A percentile compares a stretch with the other conserved stretches of the same genome.
Evolutionary conservation across 1,284 basidiomycete species (phyloP).

Genomic region (Fomitiporia mediterranea): DNA sequence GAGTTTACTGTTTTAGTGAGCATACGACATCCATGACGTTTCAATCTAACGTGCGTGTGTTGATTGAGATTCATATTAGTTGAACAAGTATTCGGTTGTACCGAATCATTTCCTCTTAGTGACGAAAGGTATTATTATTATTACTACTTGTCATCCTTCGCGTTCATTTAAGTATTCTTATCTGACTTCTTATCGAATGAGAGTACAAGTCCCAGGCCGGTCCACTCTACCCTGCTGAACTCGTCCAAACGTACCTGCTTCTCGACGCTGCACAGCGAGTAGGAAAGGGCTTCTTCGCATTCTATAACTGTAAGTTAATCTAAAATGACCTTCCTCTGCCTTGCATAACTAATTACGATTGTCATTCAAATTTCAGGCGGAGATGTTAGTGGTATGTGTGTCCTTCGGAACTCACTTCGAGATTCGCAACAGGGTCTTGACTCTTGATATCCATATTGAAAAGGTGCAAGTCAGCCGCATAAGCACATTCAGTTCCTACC

Average conservation of each 20-base stretch:
- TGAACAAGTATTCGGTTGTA: conserved; percentile 84
- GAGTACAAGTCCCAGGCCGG: conserved; percentile 72
- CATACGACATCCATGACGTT: conserved; percentile 19
- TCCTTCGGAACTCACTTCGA: not conserved
- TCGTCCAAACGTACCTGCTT: conserved; percentile 68
- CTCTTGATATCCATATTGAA: conserved; percentile 68
- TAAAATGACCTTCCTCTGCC: not conserved
- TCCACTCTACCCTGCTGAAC: conserved; percentile 72
- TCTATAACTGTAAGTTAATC: conserved; percentile 70
- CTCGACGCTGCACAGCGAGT: conserved; percentile 63
- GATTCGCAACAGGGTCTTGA: conserved; percentile 37
- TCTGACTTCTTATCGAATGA: conserved; percentile 35
- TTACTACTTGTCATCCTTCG: not conserved
- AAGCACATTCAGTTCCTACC: conserved; percentile 85
- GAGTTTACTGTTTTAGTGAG: conserved; percentile 75
- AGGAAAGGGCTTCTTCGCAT: conserved; percentile 62
- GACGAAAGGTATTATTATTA: conserved; percentile 59
- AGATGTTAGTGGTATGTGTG: conserved; percentile 16
- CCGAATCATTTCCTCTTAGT: conserved; percentile 78
- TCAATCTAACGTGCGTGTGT: too few relatives aligned
- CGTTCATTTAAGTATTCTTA: conserved; percentile 6
- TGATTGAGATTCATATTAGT: conserved; percentile 36
- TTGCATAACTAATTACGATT: not conserved
- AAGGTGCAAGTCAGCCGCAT: conserved; percentile 84
- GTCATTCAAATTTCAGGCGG: conserved; percentile 8